Percentiles rank a stretch among this genome's conserved stretches.
Conservation (phyloP, 75 land plant genomes). For the Pinus albicaulis region DNA sequence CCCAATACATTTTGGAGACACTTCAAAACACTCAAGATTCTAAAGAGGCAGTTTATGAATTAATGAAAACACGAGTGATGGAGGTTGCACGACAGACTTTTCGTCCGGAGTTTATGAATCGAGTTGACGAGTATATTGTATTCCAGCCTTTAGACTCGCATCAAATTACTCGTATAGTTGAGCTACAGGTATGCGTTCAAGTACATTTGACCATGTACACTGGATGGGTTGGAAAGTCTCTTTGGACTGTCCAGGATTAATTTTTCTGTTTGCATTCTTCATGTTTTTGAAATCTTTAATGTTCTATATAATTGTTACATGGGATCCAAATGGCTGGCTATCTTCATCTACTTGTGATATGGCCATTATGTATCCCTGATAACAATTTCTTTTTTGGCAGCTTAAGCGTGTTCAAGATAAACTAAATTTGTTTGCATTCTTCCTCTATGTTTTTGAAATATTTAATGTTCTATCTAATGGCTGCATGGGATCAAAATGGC, state of each 20-base stretch:
- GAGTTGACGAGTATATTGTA: conserved; percentile 81
- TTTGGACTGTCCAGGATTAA: not conserved
- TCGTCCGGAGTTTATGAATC: conserved; percentile 83
- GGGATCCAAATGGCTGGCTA: not conserved
- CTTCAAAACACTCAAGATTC: conserved; percentile 40
- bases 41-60: conserved; percentile 65
- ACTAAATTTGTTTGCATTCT: too few relatives aligned
- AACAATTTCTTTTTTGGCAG: too few relatives aligned
- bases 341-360: too few relatives aligned
- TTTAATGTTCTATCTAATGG: not conserved
- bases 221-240: not conserved
- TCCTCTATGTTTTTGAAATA: not conserved
- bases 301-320: not conserved
- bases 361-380: too few relatives aligned
- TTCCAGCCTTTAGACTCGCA: conserved; percentile 70
- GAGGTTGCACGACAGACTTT: conserved; percentile 76
- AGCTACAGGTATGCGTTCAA: conserved; percentile 57
- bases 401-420: too few relatives aligned
- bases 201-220: not conserved
- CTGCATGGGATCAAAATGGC: not conserved
- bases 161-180: conserved; percentile 66
- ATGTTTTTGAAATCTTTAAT: not conserved
- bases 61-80: conserved; percentile 63
- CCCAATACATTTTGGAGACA: conserved; percentile 53
- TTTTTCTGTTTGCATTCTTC: not conserved